Evolutionary conservation across 352 stramenopile genomes (phyloP).

Genomic region (Elongisporangium senticosum): DNA sequence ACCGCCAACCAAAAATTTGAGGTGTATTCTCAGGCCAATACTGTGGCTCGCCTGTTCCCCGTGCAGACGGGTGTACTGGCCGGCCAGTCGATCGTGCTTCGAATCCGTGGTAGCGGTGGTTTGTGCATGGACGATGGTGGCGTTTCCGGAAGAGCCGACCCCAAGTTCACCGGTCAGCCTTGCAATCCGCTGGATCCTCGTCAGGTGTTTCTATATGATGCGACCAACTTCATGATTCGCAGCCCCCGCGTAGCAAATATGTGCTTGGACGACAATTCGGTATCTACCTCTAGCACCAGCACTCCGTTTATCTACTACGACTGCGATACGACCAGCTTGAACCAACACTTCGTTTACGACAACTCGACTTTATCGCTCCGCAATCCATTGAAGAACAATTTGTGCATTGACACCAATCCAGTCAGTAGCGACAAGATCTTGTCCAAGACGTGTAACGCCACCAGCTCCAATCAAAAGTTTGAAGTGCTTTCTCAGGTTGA

Average conservation of each 20-base stretch:
- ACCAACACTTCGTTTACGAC: constrained; percentile 19
- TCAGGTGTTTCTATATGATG: constrained; percentile 4
- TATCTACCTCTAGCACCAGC: no score
- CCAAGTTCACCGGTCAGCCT: constrained; percentile 5
- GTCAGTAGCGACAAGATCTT: no score
- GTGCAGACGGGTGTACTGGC: no score
- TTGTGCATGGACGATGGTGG: constrained; percentile 16
- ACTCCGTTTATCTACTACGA: background rate
- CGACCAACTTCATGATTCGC: background rate
- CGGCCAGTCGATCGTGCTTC: constrained; percentile 5
- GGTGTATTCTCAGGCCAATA: no score
- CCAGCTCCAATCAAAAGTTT: no score
- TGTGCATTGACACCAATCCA: constrained; percentile 8
- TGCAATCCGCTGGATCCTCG: constrained; percentile 4
- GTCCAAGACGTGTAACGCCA: no score
- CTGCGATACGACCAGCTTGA: constrained; percentile 14
- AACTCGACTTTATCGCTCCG: no score
- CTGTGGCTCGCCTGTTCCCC: no score
- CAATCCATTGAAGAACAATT: constrained; percentile 9
- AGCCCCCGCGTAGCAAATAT: background rate
- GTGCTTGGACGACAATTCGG: background rate
- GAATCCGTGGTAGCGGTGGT: constrained; percentile 7
- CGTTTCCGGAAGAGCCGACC: background rate
- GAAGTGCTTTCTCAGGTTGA: background rate
- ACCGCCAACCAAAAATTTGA: no score